Base-by-base conservation (phyloP, 495 filamentous ascomycete species). In the Clavariopsis aquatica region DNA sequence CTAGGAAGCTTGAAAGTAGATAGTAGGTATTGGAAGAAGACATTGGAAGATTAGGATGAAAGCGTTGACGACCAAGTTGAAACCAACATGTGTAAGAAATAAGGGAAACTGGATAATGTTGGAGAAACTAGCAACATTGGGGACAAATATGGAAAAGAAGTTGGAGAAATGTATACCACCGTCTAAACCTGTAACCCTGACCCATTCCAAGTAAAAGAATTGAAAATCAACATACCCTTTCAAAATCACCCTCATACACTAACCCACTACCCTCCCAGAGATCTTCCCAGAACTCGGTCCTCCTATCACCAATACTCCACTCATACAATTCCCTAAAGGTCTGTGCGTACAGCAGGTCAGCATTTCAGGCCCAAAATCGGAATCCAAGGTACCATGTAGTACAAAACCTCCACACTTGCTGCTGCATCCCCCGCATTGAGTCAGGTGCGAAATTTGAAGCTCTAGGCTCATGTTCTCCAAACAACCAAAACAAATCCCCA, bases 281-380 rank as follows among this genome's bases (percentile, higher is more conserved):
- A 57, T 85, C 80, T 15, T 79, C 78, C 81, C 84, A 93, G 77
- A 93, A 93, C 31, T 81, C 76, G 7, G 83, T 74, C n/a, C 84
- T 81, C 57, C 83, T 75, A 24, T 69, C 62, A 13, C 77, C 74
- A 43, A 87, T 76, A 29, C 88, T 89, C 75, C 80, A 90, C 41
- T 79, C 70, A 68, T 89, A 85, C 8, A 93, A 77, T 13, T 88
- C 85, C 64, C 81, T 73, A 73, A 85, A 92, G 6, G 80, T 82
- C 81, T 87, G 19, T 56, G 1, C 29, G 23, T 13, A 20, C 53
- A 9, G n/a, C 8, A 9, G 61, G 47, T 28, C 26, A 57, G 31
- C 34, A 57, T n/a, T n/a, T n/a, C n/a, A n/a, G n/a, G n/a, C n/a
- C n/a, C n/a, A n/a, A n/a, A n/a, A n/a, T n/a, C n/a, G n/a, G n/a